Conservation (phyloP, 495 filamentous ascomycete species). For the Durotheca rogersii region DNA sequence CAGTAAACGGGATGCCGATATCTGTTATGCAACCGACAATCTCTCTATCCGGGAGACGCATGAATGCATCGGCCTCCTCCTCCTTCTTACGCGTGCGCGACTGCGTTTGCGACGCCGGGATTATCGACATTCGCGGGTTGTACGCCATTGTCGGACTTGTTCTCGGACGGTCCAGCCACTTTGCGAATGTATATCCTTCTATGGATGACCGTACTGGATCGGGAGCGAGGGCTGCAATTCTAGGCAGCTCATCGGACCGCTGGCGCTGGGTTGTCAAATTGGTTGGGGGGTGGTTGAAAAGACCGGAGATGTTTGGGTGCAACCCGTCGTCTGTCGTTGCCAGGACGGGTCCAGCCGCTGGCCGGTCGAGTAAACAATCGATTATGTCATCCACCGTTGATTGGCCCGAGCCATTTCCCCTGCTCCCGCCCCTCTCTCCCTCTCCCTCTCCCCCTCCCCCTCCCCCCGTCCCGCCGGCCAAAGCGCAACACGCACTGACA, state of each 20-base stretch:
- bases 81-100: slow-evolving; percentile 66
- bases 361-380: slow-evolving; percentile 28
- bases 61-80: slow-evolving; percentile 82
- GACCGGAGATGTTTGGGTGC: slow-evolving; percentile 19
- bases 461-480: too few relatives aligned
- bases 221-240: too few relatives aligned
- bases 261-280: slow-evolving; percentile 7
- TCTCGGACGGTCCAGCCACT: too few relatives aligned
- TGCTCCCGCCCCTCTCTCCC: not conserved
- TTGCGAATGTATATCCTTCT: too few relatives aligned
- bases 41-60: slow-evolving; percentile 82
- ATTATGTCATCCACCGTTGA: slow-evolving; percentile 10
- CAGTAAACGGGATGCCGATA: slow-evolving; percentile 83
- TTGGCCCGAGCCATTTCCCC: slow-evolving; percentile 7
- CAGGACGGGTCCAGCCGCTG: too few relatives aligned
- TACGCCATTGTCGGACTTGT: slow-evolving; percentile 60
- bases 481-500: too few relatives aligned
- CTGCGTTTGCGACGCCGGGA: slow-evolving; percentile 58
- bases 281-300: slow-evolving; percentile 10
- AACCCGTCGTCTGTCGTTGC: too few relatives aligned
- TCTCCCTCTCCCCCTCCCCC: too few relatives aligned
- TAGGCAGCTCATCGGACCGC: too few relatives aligned
- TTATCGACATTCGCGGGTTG: slow-evolving; percentile 77
- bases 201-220: too few relatives aligned
- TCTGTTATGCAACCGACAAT: slow-evolving; percentile 97